Conservation (phyloP, 2,329 filamentous ascomycete species). For the Sporothrix pseudoabietina region DNA sequence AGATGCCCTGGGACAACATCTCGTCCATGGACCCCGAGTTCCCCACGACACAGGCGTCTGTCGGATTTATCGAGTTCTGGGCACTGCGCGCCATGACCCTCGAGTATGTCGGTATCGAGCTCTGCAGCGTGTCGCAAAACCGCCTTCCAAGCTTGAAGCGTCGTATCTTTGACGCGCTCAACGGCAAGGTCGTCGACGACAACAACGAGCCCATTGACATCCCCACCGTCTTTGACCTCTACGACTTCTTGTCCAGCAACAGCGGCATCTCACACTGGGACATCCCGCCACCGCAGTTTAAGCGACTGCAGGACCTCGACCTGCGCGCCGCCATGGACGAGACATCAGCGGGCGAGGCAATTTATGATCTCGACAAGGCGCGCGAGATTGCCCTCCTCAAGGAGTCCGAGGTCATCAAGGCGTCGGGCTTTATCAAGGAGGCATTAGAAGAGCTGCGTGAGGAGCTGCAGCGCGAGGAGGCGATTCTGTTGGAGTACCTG, state of each 20-base stretch:
- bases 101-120: slow-evolving; percentile 82
- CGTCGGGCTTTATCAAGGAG: background rate
- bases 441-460: slow-evolving; percentile 48
- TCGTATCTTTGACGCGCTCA: slow-evolving; percentile 70
- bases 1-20: slow-evolving; percentile 73
- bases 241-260: slow-evolving; percentile 74
- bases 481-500: slow-evolving; percentile 62
- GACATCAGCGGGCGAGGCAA: slow-evolving; percentile 53
- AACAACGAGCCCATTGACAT: slow-evolving; percentile 67
- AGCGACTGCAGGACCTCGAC: slow-evolving; percentile 67
- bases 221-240: slow-evolving; percentile 83
- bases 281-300: slow-evolving; percentile 55
- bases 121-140: slow-evolving; percentile 74
- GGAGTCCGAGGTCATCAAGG: slow-evolving; percentile 60
- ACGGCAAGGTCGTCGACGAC: slow-evolving; percentile 71
- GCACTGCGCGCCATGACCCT: slow-evolving; percentile 74
- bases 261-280: slow-evolving; percentile 55
- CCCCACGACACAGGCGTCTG: slow-evolving; percentile 66
- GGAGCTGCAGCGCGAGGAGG: slow-evolving; percentile 60
- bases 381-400: slow-evolving; percentile 73
- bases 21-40: slow-evolving; percentile 65
- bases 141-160: slow-evolving; percentile 70
- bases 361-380: slow-evolving; percentile 72
- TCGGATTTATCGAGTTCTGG: slow-evolving; percentile 76
- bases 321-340: slow-evolving; percentile 65